Conservation (phyloP, 768 basidiomycete species). For the Phanerodontia chrysosporium region DNA sequence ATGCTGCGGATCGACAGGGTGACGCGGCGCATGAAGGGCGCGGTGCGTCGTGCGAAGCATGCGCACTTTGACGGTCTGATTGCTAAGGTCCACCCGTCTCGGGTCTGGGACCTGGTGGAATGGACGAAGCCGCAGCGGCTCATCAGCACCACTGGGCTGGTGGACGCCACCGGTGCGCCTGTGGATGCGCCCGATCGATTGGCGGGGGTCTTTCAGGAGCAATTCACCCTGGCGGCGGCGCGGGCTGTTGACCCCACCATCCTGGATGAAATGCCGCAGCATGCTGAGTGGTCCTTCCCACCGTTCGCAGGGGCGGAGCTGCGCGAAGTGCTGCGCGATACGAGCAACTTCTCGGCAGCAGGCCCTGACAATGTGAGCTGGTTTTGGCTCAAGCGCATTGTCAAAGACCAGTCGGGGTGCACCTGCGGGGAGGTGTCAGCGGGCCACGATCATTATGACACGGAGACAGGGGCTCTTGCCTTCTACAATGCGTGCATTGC, state of each 20-base stretch:
- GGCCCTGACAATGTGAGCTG: background rate
- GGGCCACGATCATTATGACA: background rate
- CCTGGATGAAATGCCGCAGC: background rate
- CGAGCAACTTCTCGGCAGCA: conserved; percentile 1
- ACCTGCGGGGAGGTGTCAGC: background rate
- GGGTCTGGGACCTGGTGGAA: conserved; percentile 4
- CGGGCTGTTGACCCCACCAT: conserved; percentile 2
- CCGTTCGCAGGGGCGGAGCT: background rate
- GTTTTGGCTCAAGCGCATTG: conserved; percentile 7
- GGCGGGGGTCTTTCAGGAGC: conserved; percentile 5
- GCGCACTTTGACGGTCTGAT: conserved; percentile 2
- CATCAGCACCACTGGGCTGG: background rate
- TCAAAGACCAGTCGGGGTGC: background rate
- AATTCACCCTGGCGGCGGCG: background rate
- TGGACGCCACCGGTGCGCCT: background rate
- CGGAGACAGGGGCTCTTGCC: background rate
- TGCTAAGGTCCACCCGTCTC: background rate
- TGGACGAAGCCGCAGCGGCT: background rate
- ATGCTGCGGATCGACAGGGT: background rate
- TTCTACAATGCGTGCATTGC: conserved; percentile 14
- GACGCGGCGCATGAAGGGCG: background rate
- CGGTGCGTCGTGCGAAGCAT: background rate
- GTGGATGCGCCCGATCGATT: background rate
- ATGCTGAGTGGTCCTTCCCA: background rate
- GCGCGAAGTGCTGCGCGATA: background rate